Percentiles rank a stretch among this genome's conserved stretches.
These are phyloP conservation scores for Dalbergia cochinchinensis DNA, from an alignment of 306 rosid genomes.

Conservation along the genomic window DNA sequence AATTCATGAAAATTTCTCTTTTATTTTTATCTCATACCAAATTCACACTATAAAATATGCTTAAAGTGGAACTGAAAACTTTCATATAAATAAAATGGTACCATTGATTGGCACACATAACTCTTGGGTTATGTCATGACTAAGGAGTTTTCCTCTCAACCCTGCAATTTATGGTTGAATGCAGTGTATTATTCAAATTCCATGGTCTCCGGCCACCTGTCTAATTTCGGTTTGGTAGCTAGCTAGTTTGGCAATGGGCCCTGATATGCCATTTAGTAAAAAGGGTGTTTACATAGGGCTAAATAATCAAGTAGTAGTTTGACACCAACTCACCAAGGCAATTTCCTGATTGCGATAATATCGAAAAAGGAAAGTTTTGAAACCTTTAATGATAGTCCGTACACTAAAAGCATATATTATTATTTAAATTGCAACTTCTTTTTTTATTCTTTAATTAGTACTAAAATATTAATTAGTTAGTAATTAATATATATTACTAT, in stretches of 20 bases:
- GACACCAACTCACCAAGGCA: too few relatives aligned
- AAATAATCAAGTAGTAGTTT: neutral
- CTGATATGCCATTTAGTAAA: neutral
- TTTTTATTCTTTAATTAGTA: neutral
- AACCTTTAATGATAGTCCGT: neutral
- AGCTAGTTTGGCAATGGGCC: neutral
- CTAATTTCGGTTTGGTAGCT: neutral
- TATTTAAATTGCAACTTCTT: neutral
- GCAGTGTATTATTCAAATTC: neutral
- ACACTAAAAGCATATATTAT: neutral
- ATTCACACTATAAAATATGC: too few relatives aligned
- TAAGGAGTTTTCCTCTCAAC: conserved; percentile 3
- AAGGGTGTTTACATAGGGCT: neutral
- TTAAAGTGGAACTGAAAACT: too few relatives aligned
- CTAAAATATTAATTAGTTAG: neutral
- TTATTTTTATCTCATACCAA: too few relatives aligned
- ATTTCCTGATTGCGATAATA: neutral
- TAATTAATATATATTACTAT: neutral
- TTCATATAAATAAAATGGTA: too few relatives aligned
- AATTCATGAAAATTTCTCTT: too few relatives aligned
- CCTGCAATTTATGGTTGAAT: conserved; percentile 17
- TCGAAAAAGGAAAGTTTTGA: neutral
- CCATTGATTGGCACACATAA: too few relatives aligned
- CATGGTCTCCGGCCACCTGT: neutral
- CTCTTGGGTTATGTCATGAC: neutral